These are phyloP conservation scores for Kalanchoe fedtschenkoi DNA, from an alignment of 164 flowering plant species.

Conservation along the genomic window DNA sequence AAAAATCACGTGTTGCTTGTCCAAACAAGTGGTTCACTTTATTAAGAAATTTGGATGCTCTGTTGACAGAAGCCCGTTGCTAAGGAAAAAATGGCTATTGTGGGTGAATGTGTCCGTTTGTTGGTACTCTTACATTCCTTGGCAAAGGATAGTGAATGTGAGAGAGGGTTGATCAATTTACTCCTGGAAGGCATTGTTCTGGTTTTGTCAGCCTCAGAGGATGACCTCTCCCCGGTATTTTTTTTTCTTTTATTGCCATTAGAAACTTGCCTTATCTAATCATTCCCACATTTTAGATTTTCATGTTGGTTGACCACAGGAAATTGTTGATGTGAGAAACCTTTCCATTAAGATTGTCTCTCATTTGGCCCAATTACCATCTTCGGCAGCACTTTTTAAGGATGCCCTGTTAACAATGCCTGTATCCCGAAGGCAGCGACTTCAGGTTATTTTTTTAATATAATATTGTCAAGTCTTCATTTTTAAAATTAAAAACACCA, in stretches of 20 bases:
- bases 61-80: slow-evolving; percentile 48
- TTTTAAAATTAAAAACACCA: not conserved
- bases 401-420: slow-evolving; percentile 77
- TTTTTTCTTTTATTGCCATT: not conserved
- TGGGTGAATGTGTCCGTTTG: slow-evolving; percentile 63
- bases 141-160: slow-evolving; percentile 42
- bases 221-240: slow-evolving; percentile 40
- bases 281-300: not conserved
- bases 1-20: not conserved
- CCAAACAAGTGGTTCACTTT: not conserved
- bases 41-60: slow-evolving; percentile 7
- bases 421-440: slow-evolving; percentile 46
- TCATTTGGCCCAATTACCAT: slow-evolving; percentile 79
- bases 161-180: slow-evolving; percentile 48
- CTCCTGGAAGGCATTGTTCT: slow-evolving; percentile 59
- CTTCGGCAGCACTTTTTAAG: slow-evolving; percentile 56
- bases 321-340: slow-evolving; percentile 46
- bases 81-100: slow-evolving; percentile 42
- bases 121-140: slow-evolving; percentile 65
- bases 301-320: slow-evolving; percentile 27
- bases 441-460: slow-evolving; percentile 50
- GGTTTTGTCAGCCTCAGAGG: slow-evolving; percentile 44
- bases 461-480: not conserved
- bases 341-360: slow-evolving; percentile 61
- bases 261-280: not conserved